Evolutionary conservation across 1,284 basidiomycete species (phyloP), one percentile per base, ranked within the genome.

Genomic region (Melampsora larici-populina): DNA sequence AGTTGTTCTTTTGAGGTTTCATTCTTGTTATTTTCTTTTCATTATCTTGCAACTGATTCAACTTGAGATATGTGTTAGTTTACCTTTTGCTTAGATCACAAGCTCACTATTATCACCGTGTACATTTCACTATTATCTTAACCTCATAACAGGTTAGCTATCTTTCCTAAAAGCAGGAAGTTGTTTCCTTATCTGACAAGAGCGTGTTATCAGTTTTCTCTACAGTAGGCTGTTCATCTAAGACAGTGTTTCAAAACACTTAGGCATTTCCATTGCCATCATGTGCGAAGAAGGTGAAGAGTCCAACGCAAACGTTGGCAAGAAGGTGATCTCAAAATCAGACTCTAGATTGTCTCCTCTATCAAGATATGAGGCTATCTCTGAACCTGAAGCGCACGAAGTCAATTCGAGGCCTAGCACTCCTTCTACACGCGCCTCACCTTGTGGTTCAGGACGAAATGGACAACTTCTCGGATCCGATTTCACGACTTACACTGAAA

Each of bases 201-300:
- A n/a, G n/a, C n/a, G n/a, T n/a, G n/a, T n/a, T n/a, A n/a, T n/a
- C n/a, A n/a, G n/a, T n/a, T n/a, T n/a, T n/a, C n/a, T n/a, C n/a
- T n/a, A n/a, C n/a, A n/a, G n/a, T n/a, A n/a, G n/a, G n/a, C n/a
- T n/a, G n/a, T n/a, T n/a, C n/a, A n/a, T n/a, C n/a, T n/a, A n/a
- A n/a, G n/a, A 97, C 98, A 87, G 89, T 89, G 82, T 89, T 99
- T 79, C 83, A 87, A 64, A 93, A 98, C 81, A 94, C 94, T 80
- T 88, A 89, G 24, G 86, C 90, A 79, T 8, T 36, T 36, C 3
- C 33, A 97, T 98, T 84, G 96, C 93, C 79, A 89, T 99, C 82
- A 84, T 95, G 71, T 95, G 88, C 69, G 96, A 98, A 85, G 92
- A 94, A 84, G 94, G 95, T 73, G 96, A 98, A 83, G 94, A 98